Evolutionary conservation across 2,329 filamentous ascomycete species (phyloP), one percentile per base, ranked within the genome.

Genomic region (Penicillium janthinellum): DNA sequence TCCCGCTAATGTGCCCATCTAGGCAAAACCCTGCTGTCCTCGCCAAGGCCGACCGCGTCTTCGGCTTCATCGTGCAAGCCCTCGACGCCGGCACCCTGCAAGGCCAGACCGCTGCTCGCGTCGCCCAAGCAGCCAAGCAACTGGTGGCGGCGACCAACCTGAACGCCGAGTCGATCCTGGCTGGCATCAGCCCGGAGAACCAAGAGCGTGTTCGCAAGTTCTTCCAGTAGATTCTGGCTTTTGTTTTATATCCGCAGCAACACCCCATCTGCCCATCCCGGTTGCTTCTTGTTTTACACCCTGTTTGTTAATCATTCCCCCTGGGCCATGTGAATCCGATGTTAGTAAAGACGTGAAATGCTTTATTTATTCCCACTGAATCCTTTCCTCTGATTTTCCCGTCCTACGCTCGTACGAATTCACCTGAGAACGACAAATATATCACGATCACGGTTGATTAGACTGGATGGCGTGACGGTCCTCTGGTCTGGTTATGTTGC

Each of bases 1-100:
- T 22, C 7, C 12, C 39, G 37, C 22, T 42, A 59, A 62, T 68
- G 62, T 62, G 37, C 37, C 39, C 31, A 41, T 45, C 41, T 58
- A 98, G 95, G 76, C 90, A 90, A 87, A 91, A 97, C 71, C 90
- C 91, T 0, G 88, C 86, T 14, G 90, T 97, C 49, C 82, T 92
- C 70, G 82, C 83, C 63, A 90, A 95, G 73, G 88, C 91, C 6
- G 86, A 86, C 65, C 92, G 92, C 75, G 85, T 93, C 60, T 98
- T 99, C 73, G 86, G 89, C 28, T 90, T 87, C 70, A 90, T 98
- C 57, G 91, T 89, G 28, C 89, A 96, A 75, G 94, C 93, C 20
- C 86, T 99, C 14, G 94, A 97, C 73, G 90, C 91, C 5, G 92
- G 96, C 73, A 94, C 93, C 17, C 82, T 99, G 42, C 90, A 93